These are phyloP conservation scores for Metschnikowia borealis DNA, from an alignment of 805 yeast species.

Conservation along the genomic window DNA sequence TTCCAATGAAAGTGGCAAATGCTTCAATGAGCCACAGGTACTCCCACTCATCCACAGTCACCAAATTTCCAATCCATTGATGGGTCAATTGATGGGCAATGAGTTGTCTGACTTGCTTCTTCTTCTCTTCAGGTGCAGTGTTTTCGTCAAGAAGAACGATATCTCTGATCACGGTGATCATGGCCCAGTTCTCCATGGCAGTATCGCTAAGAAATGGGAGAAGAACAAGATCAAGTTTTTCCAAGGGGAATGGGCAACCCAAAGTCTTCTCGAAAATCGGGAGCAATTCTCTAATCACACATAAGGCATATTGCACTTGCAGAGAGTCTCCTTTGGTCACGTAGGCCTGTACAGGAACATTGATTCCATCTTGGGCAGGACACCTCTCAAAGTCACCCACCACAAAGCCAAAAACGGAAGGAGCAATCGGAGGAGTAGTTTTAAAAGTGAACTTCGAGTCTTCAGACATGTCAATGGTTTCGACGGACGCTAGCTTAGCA, in stretches of 20 bases:
- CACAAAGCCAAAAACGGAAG: slow-evolving; percentile 64
- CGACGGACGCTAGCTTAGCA: slow-evolving; percentile 27
- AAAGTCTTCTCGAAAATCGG: slow-evolving; percentile 47
- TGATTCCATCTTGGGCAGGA: slow-evolving; percentile 21
- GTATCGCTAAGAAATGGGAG: slow-evolving; percentile 71
- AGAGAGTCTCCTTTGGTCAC: slow-evolving; percentile 51
- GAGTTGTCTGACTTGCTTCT: slow-evolving; percentile 46
- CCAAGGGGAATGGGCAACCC: slow-evolving; percentile 48
- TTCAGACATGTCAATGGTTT: slow-evolving; percentile 19
- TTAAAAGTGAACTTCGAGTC: slow-evolving; percentile 41
- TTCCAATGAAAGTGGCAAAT: slow-evolving; percentile 72
- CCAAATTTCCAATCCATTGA: slow-evolving; percentile 73
- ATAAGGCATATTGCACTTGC: slow-evolving; percentile 48
- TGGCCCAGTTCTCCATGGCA: slow-evolving; percentile 79
- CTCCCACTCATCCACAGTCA: slow-evolving; percentile 65
- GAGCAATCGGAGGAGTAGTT: slow-evolving; percentile 54
- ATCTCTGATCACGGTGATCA: slow-evolving; percentile 55
- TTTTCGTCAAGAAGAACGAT: slow-evolving; percentile 34
- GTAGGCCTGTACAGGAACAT: slow-evolving; percentile 47
- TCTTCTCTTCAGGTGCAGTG: slow-evolving; percentile 19
- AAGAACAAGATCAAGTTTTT: slow-evolving; percentile 63
- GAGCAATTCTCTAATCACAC: slow-evolving; percentile 43
- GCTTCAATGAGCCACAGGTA: slow-evolving; percentile 73
- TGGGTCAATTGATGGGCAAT: slow-evolving; percentile 72
- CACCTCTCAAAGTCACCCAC: slow-evolving; percentile 58